These are phyloP conservation scores for Cenchrus purpureus DNA, from an alignment of 176 grass and related monocot species.

Conservation along the genomic window DNA sequence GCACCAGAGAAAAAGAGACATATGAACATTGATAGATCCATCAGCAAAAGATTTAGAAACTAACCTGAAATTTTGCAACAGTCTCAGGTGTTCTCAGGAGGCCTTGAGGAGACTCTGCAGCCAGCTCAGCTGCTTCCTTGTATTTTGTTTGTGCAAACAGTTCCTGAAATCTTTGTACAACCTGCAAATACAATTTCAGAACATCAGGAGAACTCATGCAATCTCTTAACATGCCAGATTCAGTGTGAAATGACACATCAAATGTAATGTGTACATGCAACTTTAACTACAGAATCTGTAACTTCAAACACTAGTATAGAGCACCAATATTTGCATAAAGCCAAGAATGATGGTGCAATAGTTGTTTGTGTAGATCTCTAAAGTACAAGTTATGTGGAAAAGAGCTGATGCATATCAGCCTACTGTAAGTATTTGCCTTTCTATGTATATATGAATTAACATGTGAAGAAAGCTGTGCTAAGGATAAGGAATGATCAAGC, in stretches of 20 bases:
- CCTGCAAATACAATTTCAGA: slow-evolving; percentile 54
- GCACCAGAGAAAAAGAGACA: not conserved
- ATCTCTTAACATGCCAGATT: not conserved
- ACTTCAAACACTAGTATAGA: not conserved
- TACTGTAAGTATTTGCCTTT: not conserved
- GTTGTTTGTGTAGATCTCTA: not conserved
- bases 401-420: not conserved
- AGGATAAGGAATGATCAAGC: not conserved
- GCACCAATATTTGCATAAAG: not conserved
- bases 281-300: not conserved
- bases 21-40: slow-evolving; percentile 25
- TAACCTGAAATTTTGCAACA: slow-evolving; percentile 93
- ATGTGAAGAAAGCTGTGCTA: not conserved
- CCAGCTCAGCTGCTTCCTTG: slow-evolving; percentile 98
- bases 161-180: slow-evolving; percentile 97
- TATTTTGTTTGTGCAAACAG: slow-evolving; percentile 93
- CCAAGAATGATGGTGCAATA: not conserved
- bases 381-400: not conserved
- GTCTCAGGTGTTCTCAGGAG: slow-evolving; percentile 92
- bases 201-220: not conserved
- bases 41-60: slow-evolving; percentile 21
- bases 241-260: not conserved
- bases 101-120: slow-evolving; percentile 92
- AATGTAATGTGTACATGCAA: not conserved
- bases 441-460: not conserved